These are phyloP conservation scores for Ceratocystis albifundus DNA, from an alignment of 2,329 filamentous ascomycete genomes.

Conservation along the genomic window DNA sequence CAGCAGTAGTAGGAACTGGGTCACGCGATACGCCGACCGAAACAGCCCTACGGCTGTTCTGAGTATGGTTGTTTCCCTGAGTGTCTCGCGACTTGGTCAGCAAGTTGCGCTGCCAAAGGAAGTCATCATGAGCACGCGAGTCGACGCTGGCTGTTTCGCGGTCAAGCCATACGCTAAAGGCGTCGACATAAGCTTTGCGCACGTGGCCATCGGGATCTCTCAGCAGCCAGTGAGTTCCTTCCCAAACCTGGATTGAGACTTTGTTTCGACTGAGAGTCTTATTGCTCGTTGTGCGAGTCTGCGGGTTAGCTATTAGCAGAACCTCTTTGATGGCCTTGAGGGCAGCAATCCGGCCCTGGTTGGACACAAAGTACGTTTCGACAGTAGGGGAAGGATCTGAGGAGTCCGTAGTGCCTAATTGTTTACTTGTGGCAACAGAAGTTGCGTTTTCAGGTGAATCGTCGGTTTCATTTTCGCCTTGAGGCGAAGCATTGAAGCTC, in stretches of 20 bases:
- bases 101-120: constrained; percentile 36
- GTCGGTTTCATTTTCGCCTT: constrained; percentile 37
- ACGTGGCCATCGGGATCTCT: constrained; percentile 68
- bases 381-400: constrained; percentile 36
- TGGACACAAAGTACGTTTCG: constrained; percentile 44
- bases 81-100: constrained; percentile 27
- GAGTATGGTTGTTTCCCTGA: constrained; percentile 26
- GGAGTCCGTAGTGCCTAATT: constrained; percentile 28
- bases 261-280: constrained; percentile 58
- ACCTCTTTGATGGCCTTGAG: constrained; percentile 74
- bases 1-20: constrained; percentile 28
- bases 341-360: constrained; percentile 49
- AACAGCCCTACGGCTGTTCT: constrained; percentile 47
- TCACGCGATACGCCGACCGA: constrained; percentile 56
- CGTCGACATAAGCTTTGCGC: constrained; percentile 73
- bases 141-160: constrained; percentile 63
- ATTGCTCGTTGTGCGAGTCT: constrained; percentile 46
- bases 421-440: constrained; percentile 20
- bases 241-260: constrained; percentile 77
- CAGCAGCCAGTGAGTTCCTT: constrained; percentile 89
- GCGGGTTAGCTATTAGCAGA: constrained; percentile 65
- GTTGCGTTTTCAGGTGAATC: constrained; percentile 29
- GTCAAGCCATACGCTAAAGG: constrained; percentile 71
- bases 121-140: constrained; percentile 48
- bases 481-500: constrained; percentile 36